Percentiles rank a stretch among this genome's conserved stretches.
phyloP scores from a whole-genome alignment of 805 yeast genomes.

The Tetrapisispora pingtungensis region DNA sequence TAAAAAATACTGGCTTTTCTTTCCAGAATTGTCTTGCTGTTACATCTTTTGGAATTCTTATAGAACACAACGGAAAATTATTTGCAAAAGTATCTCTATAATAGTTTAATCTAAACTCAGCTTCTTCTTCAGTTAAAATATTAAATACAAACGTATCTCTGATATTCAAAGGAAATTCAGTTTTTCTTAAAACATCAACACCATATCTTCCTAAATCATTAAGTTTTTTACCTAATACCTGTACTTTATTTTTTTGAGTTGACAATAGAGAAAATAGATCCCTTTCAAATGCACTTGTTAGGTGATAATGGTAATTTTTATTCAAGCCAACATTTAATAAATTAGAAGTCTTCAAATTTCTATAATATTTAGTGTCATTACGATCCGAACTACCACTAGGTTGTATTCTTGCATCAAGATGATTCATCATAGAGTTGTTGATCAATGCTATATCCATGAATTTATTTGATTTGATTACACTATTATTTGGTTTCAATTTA shows the following conservation, averaged over 20 bases:
- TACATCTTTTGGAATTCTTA: constrained; percentile 40
- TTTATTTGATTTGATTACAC: neutral
- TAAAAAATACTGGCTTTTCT: constrained; percentile 51
- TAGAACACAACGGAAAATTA: constrained; percentile 39
- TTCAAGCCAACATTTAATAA: neutral
- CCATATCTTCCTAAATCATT: constrained; percentile 36
- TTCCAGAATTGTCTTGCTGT: constrained; percentile 40
- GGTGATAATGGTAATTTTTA: neutral
- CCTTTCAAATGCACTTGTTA: constrained; percentile 11
- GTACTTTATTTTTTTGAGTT: constrained; percentile 25
- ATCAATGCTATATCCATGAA: neutral
- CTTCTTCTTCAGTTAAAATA: constrained; percentile 48
- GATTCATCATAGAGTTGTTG: neutral
- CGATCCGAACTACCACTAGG: no score
- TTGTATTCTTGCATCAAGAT: neutral
- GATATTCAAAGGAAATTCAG: constrained; percentile 34
- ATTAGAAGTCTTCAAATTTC: neutral
- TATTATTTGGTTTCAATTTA: neutral
- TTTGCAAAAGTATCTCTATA: constrained; percentile 41
- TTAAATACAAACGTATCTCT: constrained; percentile 51
- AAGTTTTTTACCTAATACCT: constrained; percentile 34
- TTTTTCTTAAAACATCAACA: constrained; percentile 34
- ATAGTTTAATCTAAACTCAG: constrained; percentile 39
- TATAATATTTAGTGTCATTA: neutral
- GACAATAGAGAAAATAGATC: constrained; percentile 19